Evolutionary conservation across 495 filamentous ascomycete genomes (phyloP).

Genomic region (Hypoxylon perforatum): DNA sequence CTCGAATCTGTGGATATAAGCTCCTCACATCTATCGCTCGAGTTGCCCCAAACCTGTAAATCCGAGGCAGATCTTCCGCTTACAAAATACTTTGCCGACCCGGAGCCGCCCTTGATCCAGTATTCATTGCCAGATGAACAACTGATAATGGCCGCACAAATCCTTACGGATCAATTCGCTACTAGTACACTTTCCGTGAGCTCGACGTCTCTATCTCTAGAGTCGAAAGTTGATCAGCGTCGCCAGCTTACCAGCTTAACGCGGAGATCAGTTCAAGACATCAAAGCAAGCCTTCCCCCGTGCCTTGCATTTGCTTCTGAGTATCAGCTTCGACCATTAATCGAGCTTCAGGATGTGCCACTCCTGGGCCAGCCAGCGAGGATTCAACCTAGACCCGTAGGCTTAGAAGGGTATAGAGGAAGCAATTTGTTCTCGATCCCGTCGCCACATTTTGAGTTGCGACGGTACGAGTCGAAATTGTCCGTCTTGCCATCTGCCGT

Average conservation of each 20-base stretch:
- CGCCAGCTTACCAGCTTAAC: conserved; percentile 50
- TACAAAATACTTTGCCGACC: conserved; percentile 60
- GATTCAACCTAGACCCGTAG: conserved; percentile 56
- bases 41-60: conserved; percentile 53
- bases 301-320: conserved; percentile 48
- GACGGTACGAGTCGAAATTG: conserved; percentile 76
- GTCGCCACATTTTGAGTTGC: conserved; percentile 79
- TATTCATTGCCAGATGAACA: conserved; percentile 59
- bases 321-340: conserved; percentile 57
- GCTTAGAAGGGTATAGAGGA: conserved; percentile 49
- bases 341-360: conserved; percentile 66
- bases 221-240: conserved; percentile 43
- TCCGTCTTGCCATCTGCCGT: conserved; percentile 84
- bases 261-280: conserved; percentile 53
- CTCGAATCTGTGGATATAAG: conserved; percentile 51
- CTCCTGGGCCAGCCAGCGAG: conserved; percentile 56
- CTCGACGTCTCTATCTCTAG: conserved; percentile 21
- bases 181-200: conserved; percentile 51
- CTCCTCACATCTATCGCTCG: conserved; percentile 50
- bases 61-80: conserved; percentile 58
- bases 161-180: conserved; percentile 69
- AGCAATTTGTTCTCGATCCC: conserved; percentile 61
- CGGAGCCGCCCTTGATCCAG: conserved; percentile 56
- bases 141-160: conserved; percentile 67
- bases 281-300: conserved; percentile 52